phyloP scores from a whole-genome alignment of 257 asterid species.

The Rauvolfia tetraphylla region DNA sequence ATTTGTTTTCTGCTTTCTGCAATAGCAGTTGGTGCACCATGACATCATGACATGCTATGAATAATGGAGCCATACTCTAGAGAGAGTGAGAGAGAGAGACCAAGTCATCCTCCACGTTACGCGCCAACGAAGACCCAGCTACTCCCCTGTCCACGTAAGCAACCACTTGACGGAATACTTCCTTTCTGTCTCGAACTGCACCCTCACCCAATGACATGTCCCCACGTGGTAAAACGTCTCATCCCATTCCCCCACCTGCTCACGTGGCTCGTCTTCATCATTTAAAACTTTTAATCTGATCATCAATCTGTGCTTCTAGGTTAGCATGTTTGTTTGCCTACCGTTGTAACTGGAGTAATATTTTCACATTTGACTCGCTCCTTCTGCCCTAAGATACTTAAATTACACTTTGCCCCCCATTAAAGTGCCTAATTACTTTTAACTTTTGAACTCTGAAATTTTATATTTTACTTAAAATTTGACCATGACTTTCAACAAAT shows the following conservation, averaged over 20 bases:
- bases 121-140: constrained; percentile 32
- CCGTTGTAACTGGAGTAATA: neutral
- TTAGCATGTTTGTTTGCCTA: neutral
- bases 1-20: too few relatives aligned
- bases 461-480: neutral
- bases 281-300: neutral
- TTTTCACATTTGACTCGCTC: neutral
- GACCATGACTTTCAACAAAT: neutral
- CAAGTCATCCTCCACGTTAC: constrained; percentile 11
- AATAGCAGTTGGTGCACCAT: too few relatives aligned
- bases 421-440: neutral
- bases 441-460: neutral
- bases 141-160: constrained; percentile 15
- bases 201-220: neutral
- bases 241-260: neutral
- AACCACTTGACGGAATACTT: neutral
- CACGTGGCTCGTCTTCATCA: neutral
- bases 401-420: neutral
- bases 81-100: neutral
- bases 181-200: neutral
- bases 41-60: too few relatives aligned
- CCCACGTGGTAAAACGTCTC: constrained; percentile 11
- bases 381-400: neutral
- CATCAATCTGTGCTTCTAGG: neutral
- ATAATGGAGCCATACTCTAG: neutral